Evolutionary conservation across 148 eudicot genomes (phyloP), one percentile per base, ranked within the genome.

Genomic region (Fagopyrum homotropicum): DNA sequence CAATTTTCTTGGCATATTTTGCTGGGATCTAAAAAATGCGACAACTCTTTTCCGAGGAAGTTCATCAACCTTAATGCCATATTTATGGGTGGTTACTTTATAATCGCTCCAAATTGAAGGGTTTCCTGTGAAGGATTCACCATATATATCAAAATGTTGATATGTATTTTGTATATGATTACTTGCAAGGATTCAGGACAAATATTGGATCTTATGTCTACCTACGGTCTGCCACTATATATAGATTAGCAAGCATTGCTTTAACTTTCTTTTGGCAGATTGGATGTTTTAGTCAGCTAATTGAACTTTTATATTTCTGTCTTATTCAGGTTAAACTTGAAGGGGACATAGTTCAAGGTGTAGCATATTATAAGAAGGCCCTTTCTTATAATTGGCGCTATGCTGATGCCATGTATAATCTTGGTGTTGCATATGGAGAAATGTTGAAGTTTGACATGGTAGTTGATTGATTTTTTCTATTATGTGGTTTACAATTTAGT

Each of bases 351-450:
- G 81, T 86, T 76, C 92, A 92, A 82, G 99, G 99, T 72, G 94
- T 95, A 75, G 87, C 91, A 60, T 92, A 88, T 78, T 95, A 95
- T 81, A 92, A 92, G 81, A 92, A 89, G 82, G 99, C 99, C 63
- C 79, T 95, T 59, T 92, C 81, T 76, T 95, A 95, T 80, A 95
- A 95, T 79, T 95, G 99, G 99, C 99, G 89, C 78, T 95, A 95
- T 86, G 99, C 99, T 56, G 99, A 95, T 90, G 99, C 99, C 72
- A 95, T 95, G 99, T 95, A 95, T 77, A 95, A 95, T 85, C 91
- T 95, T 64, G 99, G 99, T n/a, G 99, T 95, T 81, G 99, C 99
- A 16, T 95, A 95, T 89, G 99, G 99, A 76, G 99, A 95, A 88
- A 90, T 95, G 98, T 88, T 95, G 81, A 89, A 89, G 82, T 95